Evolutionary conservation across 2,329 filamentous ascomycete genomes (phyloP).

Genomic region (Venturia effusa): DNA sequence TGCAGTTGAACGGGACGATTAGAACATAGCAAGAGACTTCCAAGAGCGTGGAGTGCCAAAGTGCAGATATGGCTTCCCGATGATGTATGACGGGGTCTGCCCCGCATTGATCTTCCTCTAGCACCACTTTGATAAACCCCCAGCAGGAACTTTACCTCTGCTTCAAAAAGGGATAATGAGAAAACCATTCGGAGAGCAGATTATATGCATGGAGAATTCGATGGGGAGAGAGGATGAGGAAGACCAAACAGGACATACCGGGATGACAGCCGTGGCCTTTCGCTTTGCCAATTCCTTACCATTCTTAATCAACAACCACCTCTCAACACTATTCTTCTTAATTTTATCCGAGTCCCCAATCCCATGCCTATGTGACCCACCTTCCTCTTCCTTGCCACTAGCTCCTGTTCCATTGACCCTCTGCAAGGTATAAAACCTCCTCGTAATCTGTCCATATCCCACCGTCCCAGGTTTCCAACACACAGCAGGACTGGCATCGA

Average conservation of each 20-base stretch:
- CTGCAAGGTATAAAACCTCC: constrained; percentile 55
- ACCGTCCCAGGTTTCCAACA: neutral
- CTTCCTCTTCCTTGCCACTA: constrained; percentile 60
- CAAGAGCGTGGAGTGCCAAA: neutral
- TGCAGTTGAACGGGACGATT: neutral
- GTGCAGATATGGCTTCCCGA: neutral
- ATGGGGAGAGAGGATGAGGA: neutral
- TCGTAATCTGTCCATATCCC: constrained; percentile 4
- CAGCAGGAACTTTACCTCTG: neutral
- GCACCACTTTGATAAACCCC: neutral
- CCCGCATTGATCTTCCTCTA: neutral
- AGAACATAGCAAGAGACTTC: neutral
- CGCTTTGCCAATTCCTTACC: neutral
- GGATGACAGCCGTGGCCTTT: neutral
- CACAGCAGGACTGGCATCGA: neutral
- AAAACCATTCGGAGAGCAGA: neutral
- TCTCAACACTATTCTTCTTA: constrained; percentile 69
- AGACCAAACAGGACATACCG: neutral
- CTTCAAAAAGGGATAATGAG: neutral
- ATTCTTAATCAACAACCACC: constrained; percentile 46
- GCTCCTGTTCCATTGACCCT: constrained; percentile 66
- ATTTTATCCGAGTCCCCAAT: constrained; percentile 66
- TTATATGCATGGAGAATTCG: too few species aligned
- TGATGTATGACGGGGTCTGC: neutral
- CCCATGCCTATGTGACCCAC: constrained; percentile 64